Evolutionary conservation across 208 protist genomes (phyloP).

Genomic region (Crithidia thermophila): DNA sequence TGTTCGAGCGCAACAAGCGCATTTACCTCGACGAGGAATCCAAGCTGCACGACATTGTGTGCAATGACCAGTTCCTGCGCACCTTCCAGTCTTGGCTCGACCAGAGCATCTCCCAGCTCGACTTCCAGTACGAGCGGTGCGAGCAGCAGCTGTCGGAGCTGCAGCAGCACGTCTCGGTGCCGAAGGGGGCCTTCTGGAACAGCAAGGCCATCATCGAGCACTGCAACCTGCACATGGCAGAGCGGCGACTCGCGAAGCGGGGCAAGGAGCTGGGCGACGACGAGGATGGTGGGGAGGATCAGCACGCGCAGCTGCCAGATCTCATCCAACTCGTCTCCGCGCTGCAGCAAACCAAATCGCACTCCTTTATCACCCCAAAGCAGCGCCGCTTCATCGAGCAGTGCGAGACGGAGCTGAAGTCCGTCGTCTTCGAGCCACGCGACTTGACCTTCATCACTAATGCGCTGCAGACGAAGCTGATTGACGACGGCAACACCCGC

Average conservation of each 20-base stretch:
- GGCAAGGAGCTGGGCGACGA: slow-evolving; percentile 21
- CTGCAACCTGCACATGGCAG: slow-evolving; percentile 87
- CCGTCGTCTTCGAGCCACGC: slow-evolving; percentile 75
- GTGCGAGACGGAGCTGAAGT: slow-evolving; percentile 70
- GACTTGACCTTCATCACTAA: slow-evolving; percentile 86
- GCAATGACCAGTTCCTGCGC: slow-evolving; percentile 62
- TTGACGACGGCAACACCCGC: slow-evolving; percentile 78
- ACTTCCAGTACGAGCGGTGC: slow-evolving; percentile 84
- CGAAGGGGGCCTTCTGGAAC: slow-evolving; percentile 77
- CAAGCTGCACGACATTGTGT: slow-evolving; percentile 68
- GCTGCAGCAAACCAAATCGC: slow-evolving; percentile 77
- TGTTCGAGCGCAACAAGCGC: slow-evolving; percentile 89
- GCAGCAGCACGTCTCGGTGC: slow-evolving; percentile 73
- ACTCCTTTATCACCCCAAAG: slow-evolving; percentile 83
- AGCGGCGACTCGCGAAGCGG: slow-evolving; percentile 56
- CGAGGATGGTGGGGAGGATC: slow-evolving; percentile 23
- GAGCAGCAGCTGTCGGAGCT: slow-evolving; percentile 87
- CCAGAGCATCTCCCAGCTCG: slow-evolving; percentile 75
- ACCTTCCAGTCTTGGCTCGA: slow-evolving; percentile 83
- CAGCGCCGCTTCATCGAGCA: slow-evolving; percentile 86
- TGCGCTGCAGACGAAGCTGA: slow-evolving; percentile 84
- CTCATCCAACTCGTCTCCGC: slow-evolving; percentile 78
- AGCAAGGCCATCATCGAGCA: slow-evolving; percentile 89
- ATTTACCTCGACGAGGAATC: slow-evolving; percentile 86
- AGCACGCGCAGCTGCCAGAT: slow-evolving; percentile 67